Conservation (phyloP, 1,284 basidiomycete genomes). For the Ganoderma boninense region DNA sequence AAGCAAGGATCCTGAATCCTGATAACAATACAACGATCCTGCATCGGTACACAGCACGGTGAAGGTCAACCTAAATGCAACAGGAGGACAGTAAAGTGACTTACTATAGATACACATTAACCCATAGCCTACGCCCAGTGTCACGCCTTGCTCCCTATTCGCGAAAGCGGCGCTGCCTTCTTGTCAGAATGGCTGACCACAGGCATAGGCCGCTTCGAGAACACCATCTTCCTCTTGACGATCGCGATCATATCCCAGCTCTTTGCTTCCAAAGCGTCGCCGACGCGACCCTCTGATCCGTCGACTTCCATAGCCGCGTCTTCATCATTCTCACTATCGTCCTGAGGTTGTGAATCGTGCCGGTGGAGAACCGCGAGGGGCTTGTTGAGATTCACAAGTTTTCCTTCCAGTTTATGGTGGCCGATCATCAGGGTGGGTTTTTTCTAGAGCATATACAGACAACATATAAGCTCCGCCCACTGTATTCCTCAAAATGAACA, state of each 20-base stretch:
- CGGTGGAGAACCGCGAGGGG: conserved; percentile 78
- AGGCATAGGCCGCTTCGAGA: conserved; percentile 80
- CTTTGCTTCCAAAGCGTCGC: conserved; percentile 8
- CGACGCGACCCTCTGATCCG: conserved; percentile 35
- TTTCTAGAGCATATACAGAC: conserved; percentile 47
- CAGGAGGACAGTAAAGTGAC: not conserved
- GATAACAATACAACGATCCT: not conserved
- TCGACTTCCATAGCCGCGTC: conserved; percentile 38
- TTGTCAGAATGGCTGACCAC: conserved; percentile 45
- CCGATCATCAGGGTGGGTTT: conserved; percentile 86
- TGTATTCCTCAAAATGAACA: not conserved
- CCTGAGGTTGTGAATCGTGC: conserved; percentile 12
- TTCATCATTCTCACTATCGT: not conserved
- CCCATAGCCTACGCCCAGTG: not conserved
- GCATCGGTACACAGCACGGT: not conserved
- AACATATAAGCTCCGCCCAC: not conserved
- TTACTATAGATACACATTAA: conserved; percentile 11
- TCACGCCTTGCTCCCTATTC: conserved; percentile 27
- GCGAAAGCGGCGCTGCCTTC: conserved; percentile 19
- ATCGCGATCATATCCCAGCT: conserved; percentile 62
- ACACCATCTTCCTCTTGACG: conserved; percentile 81
- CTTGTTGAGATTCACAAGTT: conserved; percentile 77
- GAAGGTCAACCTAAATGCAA: not conserved
- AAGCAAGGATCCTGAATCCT: not conserved
- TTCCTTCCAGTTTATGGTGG: conserved; percentile 90